Base-by-base conservation (phyloP, 202 grass and related monocot species). In the Schoenoplectus triqueter region DNA sequence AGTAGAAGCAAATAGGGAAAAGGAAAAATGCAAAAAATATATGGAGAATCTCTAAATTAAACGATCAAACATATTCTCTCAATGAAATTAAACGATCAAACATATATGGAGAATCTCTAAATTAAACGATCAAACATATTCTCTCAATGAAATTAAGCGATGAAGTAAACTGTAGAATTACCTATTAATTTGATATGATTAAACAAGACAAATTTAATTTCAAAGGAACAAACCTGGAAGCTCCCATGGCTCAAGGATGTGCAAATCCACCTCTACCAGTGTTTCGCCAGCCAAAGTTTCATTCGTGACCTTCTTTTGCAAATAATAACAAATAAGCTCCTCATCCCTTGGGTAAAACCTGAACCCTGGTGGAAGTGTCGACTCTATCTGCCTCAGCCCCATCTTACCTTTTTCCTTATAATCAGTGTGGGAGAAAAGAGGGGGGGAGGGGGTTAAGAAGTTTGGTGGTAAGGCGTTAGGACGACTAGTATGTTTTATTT, bases 221-320 rank as follows among this genome's bases (percentile, higher is more conserved):
- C 54, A 81, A 44, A 54, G 31, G 62, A 77, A 48, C 67, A 73
- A 52, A 97, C 94, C 94, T 87, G 94, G 94, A 64, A 97, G 88
- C 86, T 97, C 94, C 94, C 94, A 97, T 40, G 94, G 94, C 89
- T 97, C 94, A 71, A 79, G 90, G 66, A 68, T 89, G 89, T 97
- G 94, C 74, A 97, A 88, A 89, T 97, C 94, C 51, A 97, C 94
- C 86, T 97, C 94, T 4, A 94, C 92, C 94, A 97, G 88, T 70
- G 89, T 94, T 0, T 82, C 92, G 54, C 88, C 87, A 20, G 80
- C 48, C 73, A 89, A 66, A 63, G 84, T 79, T 69, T 89, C 84
- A 81, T 94, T 90, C 13, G 70, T 86, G 61, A 97, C 90, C 92
- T 97, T 97, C 87, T 91, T 88, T 60, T 76, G 87, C 9, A 97